Evolutionary conservation across 306 rosid genomes (phyloP), one percentile per base, ranked within the genome.

Genomic region (Luffa acutangula): DNA sequence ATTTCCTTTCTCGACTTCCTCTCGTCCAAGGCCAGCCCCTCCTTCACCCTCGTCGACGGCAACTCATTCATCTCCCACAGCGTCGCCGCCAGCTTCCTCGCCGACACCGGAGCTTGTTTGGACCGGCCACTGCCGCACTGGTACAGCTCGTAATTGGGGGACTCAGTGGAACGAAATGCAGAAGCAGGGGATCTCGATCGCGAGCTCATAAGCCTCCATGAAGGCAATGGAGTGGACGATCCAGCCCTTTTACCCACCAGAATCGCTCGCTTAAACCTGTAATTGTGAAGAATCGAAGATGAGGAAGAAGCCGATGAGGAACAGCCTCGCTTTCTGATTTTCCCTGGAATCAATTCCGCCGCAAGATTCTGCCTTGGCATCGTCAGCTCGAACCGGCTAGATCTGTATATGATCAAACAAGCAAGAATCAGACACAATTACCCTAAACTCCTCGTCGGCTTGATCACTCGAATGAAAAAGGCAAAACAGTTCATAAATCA

Each of bases 41-140:
- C 91, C 83, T 80, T 90, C 56, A 87, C 81, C 66, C 87, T 85
- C 18, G 98, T 94, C 17, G 97, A 93, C 69, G 97, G 99, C 43
- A 96, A 89, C 87, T 96, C 98, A 81, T 96, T 96, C 96, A 96
- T 96, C 88, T 93, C 99, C 99, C 99, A 96, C 57, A 96, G 86
- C 60, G 98, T 93, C 25, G 99, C 99, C 37, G 99, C 99, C 14
- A 93, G 96, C 85, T 96, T 96, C 86, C 99, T 91, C 52, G 99
- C 99, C 48, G 99, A 96, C 4, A 93, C 93, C 4, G 99, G 97
- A 54, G 87, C 81, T 77, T 81, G 89, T 66, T 85, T 89, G 11
- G 82, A 78, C 83, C 85, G 90, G 76, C 46, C 49, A 7, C 75
- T 63, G 48, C 83, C 87, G 3, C 77, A 36, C 64, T 86, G 92